Evolutionary conservation across 73 alveolate genomes (phyloP).

Genomic region (Paramecium bursaria): DNA sequence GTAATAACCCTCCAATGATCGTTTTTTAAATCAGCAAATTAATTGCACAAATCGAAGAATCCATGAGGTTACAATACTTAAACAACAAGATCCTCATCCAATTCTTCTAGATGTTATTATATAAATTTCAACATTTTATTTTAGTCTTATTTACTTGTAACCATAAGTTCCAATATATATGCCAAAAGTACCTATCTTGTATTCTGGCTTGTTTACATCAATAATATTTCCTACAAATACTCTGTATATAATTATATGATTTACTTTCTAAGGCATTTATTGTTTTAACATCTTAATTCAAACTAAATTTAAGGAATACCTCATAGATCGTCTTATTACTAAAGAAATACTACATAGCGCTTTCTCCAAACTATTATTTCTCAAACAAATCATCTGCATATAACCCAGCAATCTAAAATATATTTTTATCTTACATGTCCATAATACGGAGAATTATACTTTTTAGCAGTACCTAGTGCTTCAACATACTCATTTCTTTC

Average conservation of each 20-base stretch:
- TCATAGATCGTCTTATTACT: background rate
- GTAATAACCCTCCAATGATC: slow-evolving; percentile 25
- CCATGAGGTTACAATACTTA: background rate
- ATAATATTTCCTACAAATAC: too few relatives aligned
- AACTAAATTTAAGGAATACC: background rate
- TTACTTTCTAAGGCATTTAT: background rate
- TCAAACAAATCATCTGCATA: slow-evolving; percentile 39
- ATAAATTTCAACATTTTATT: too few relatives aligned
- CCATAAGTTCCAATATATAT: background rate
- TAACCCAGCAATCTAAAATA: slow-evolving; percentile 8
- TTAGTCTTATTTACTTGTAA: background rate
- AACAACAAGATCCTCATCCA: background rate
- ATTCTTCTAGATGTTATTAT: background rate
- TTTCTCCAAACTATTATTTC: background rate
- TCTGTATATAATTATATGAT: background rate
- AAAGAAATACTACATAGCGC: background rate
- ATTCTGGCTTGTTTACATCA: too few relatives aligned
- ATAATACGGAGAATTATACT: slow-evolving; percentile 48
- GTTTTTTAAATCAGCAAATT: slow-evolving; percentile 11
- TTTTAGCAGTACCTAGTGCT: background rate
- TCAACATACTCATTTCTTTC: slow-evolving; percentile 14
- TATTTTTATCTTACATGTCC: background rate
- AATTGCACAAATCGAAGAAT: background rate
- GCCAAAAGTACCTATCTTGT: background rate
- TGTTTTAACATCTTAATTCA: background rate